Evolutionary conservation across 306 rosid genomes (phyloP).

Genomic region (Cotoneaster glaucophyllus): DNA sequence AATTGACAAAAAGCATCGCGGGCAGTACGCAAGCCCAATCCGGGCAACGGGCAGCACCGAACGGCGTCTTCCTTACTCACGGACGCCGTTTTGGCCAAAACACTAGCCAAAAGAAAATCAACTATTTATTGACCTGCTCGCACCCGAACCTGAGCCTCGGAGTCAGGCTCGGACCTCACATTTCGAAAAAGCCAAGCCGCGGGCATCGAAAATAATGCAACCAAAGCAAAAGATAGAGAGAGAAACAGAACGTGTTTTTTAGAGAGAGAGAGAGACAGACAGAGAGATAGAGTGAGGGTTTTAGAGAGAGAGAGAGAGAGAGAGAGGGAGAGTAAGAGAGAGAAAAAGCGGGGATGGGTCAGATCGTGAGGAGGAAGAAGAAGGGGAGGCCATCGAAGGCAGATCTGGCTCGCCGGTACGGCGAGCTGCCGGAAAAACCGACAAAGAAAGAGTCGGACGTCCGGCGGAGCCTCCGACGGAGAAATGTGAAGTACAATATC

Average conservation of each 20-base stretch:
- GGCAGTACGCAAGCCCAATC: slow-evolving; percentile 39
- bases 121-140: slow-evolving; percentile 1
- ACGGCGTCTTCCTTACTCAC: slow-evolving; percentile 21
- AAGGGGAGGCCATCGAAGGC: slow-evolving; percentile 95
- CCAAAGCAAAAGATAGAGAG: slow-evolving; percentile 38
- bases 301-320: slow-evolving; percentile 12
- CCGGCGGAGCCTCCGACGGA: slow-evolving; percentile 82
- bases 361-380: slow-evolving; percentile 99
- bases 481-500: slow-evolving; percentile 84
- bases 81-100: slow-evolving; percentile 18
- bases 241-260: slow-evolving; percentile 19
- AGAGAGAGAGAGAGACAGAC: slow-evolving; percentile 24
- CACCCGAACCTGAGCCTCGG: slow-evolving; percentile 34
- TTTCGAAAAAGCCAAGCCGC: slow-evolving; percentile 39
- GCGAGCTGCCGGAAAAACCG: slow-evolving; percentile 42
- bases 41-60: slow-evolving; percentile 66
- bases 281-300: slow-evolving; percentile 2
- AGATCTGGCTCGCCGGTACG: slow-evolving; percentile 82
- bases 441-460: slow-evolving; percentile 32
- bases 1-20: slow-evolving; percentile 22
- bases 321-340: slow-evolving; percentile 10
- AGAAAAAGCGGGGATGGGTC: slow-evolving; percentile 53
- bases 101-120: neutral
- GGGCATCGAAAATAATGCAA: slow-evolving; percentile 57
- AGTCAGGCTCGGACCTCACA: slow-evolving; percentile 35